Evolutionary conservation across 768 basidiomycete genomes (phyloP).

Genomic region (Pleurotus djamor): DNA sequence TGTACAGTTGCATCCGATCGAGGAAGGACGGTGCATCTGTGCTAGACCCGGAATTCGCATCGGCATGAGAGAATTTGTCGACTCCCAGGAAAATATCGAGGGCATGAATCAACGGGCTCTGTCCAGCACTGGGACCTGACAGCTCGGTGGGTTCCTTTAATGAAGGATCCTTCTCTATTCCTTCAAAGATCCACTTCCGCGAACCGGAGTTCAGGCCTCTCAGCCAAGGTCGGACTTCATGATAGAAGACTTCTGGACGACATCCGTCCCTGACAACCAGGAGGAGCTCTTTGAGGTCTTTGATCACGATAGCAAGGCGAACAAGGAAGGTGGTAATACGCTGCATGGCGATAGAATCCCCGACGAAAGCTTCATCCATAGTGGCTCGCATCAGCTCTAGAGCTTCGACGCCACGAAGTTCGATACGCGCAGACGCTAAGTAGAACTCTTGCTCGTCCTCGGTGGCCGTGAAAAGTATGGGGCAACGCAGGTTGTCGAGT

Average conservation of each 20-base stretch:
- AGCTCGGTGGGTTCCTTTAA: slow-evolving; percentile 49
- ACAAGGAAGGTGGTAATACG: slow-evolving; percentile 69
- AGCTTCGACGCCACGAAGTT: slow-evolving; percentile 83
- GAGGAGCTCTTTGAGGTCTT: slow-evolving; percentile 64
- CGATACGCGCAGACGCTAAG: slow-evolving; percentile 84
- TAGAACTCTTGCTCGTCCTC: slow-evolving; percentile 91
- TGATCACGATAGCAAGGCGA: slow-evolving; percentile 62
- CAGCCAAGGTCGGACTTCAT: slow-evolving; percentile 81
- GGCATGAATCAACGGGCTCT: slow-evolving; percentile 77
- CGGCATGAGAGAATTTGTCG: slow-evolving; percentile 42
- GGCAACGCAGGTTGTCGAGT: slow-evolving; percentile 62
- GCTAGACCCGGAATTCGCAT: slow-evolving; percentile 18
- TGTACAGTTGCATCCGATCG: slow-evolving; percentile 75
- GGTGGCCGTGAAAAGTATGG: slow-evolving; percentile 76
- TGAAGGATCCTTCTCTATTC: slow-evolving; percentile 42
- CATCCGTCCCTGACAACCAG: slow-evolving; percentile 70
- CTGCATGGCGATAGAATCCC: slow-evolving; percentile 60
- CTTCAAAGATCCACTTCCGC: slow-evolving; percentile 58
- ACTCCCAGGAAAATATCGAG: slow-evolving; percentile 76
- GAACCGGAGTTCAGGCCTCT: slow-evolving; percentile 61
- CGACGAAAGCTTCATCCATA: slow-evolving; percentile 90
- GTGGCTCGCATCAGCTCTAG: slow-evolving; percentile 84
- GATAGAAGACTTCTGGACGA: slow-evolving; percentile 75
- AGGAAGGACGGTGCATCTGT: slow-evolving; percentile 42
- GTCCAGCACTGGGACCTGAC: slow-evolving; percentile 85